Evolutionary conservation across 805 yeast species (phyloP).

Genomic region (Yarrowia hollandica): DNA sequence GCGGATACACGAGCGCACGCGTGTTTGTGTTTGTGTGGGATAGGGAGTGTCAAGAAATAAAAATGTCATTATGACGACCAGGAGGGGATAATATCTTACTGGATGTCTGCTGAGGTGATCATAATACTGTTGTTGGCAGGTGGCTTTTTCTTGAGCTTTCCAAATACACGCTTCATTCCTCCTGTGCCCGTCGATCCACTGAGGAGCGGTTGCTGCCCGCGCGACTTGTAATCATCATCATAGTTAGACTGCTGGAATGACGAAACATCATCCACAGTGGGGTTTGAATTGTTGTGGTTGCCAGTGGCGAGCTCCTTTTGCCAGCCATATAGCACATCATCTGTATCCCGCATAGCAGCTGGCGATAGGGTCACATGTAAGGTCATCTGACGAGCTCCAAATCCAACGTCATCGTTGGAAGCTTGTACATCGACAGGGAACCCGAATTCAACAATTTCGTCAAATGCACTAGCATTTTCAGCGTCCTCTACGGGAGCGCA

Average conservation of each 20-base stretch:
- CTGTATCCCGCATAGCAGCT: conserved; percentile 37
- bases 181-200: not conserved
- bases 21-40: not conserved
- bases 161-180: conserved; percentile 26
- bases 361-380: conserved; percentile 38
- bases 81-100: not conserved
- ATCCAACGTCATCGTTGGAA: conserved; percentile 1
- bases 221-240: not conserved
- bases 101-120: conserved; percentile 26
- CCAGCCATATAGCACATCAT: conserved; percentile 38
- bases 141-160: conserved; percentile 24
- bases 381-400: conserved; percentile 36
- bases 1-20: not conserved
- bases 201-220: conserved; percentile 10
- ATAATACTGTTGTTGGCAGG: conserved; percentile 24
- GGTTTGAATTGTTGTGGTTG: conserved; percentile 5
- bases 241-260: not conserved
- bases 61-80: not conserved
- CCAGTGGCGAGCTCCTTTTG: conserved; percentile 33
- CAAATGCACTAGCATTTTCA: conserved; percentile 30
- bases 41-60: conserved; percentile 18
- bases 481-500: conserved; percentile 7
- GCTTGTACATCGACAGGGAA: conserved; percentile 32
- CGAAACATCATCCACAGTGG: conserved; percentile 22
- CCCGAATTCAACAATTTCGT: conserved; percentile 37